These are phyloP conservation scores for Capsella rubella DNA, from an alignment of 441 rosid genomes.

Conservation along the genomic window DNA sequence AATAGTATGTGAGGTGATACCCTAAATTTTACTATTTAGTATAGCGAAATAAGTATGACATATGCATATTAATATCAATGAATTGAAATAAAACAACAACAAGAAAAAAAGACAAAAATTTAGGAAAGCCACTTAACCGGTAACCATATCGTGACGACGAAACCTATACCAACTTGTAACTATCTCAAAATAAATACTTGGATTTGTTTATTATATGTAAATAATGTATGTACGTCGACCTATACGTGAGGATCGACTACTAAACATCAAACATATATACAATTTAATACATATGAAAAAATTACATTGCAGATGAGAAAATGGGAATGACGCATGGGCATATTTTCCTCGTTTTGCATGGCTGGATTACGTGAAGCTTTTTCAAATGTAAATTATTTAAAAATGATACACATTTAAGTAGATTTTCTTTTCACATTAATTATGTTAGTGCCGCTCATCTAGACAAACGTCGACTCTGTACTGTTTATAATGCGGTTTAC, in stretches of 20 bases:
- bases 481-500: constrained; percentile 35
- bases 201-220: not conserved
- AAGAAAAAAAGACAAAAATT: too few species aligned
- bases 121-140: too few species aligned
- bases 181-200: too few species aligned
- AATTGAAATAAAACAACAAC: too few species aligned
- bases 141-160: too few species aligned
- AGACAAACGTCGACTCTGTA: constrained; percentile 12
- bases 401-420: too few species aligned
- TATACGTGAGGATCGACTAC: not conserved
- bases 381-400: not conserved
- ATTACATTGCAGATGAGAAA: not conserved
- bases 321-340: constrained; percentile 25
- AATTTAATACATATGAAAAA: constrained; percentile 2
- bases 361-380: constrained; percentile 24
- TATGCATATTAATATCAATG: too few species aligned
- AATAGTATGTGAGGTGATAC: too few species aligned
- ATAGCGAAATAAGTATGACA: too few species aligned
- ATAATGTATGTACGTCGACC: not conserved
- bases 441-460: constrained; percentile 2
- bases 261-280: constrained; percentile 19
- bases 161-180: too few species aligned
- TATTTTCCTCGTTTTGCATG: constrained; percentile 38
- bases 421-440: too few species aligned
- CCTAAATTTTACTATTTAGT: too few species aligned